These are phyloP conservation scores for Fusarium sterilihyphosum DNA, from an alignment of 2,329 filamentous ascomycete species.

Conservation along the genomic window DNA sequence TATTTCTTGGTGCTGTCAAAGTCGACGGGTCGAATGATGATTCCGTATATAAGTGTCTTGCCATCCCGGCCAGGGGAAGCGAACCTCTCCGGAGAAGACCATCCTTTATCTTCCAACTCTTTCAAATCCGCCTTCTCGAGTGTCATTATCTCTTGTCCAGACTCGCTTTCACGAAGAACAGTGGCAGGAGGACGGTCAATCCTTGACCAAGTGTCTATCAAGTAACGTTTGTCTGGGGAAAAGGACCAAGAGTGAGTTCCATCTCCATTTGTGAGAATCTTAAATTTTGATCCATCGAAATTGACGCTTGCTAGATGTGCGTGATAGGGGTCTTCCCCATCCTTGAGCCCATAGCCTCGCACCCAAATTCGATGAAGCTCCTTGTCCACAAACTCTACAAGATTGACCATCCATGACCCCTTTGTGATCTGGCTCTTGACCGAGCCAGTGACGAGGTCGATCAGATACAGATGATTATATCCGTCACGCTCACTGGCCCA, in stretches of 20 bases:
- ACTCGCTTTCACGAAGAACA: conserved; percentile 30
- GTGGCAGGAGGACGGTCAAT: conserved; percentile 37
- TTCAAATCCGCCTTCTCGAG: conserved; percentile 20
- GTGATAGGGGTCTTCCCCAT: conserved; percentile 42
- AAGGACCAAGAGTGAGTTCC: conserved; percentile 42
- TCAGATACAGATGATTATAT: conserved; percentile 44
- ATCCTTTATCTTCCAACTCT: conserved; percentile 15
- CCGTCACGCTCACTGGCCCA: conserved; percentile 46
- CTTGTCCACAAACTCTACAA: conserved; percentile 36
- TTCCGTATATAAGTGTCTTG: conserved; percentile 41
- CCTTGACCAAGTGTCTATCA: conserved; percentile 43
- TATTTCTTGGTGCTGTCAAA: conserved; percentile 42
- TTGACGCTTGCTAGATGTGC: conserved; percentile 37
- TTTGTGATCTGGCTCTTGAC: conserved; percentile 41
- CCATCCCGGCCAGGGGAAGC: conserved; percentile 40
- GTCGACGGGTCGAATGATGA: conserved; percentile 39
- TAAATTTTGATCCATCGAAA: conserved; percentile 42
- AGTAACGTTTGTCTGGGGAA: conserved; percentile 33
- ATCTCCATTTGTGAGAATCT: conserved; percentile 40
- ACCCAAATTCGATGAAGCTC: conserved; percentile 35
- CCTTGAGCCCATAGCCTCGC: conserved; percentile 29
- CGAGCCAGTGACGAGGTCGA: conserved; percentile 20
- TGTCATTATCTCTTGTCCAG: conserved; percentile 25
- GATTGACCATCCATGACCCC: conserved; percentile 41
- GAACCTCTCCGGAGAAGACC: conserved; percentile 39